A percentile compares a stretch with the other conserved stretches of the same genome.
Evolutionary conservation across 805 yeast genomes (phyloP).

Genomic region (Yarrowia yakushimensis): DNA sequence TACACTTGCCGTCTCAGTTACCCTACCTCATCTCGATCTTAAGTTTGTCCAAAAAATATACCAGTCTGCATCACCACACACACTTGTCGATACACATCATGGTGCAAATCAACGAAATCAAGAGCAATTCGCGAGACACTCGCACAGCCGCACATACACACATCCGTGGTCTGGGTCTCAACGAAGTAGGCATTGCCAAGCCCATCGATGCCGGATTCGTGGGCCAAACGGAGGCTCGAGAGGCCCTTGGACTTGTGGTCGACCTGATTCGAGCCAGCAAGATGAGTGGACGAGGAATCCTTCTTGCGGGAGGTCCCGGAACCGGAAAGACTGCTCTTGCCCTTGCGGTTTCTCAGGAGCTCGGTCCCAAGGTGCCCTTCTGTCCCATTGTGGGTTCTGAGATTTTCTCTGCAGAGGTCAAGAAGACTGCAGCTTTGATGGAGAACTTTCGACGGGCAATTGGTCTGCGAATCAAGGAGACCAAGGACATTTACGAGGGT

Average conservation of each 20-base stretch:
- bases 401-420: conserved; percentile 91
- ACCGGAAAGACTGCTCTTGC: conserved; percentile 98
- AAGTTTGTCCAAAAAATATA: not conserved
- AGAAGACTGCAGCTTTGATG: conserved; percentile 94
- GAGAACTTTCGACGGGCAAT: conserved; percentile 96
- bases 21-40: not conserved
- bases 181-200: conserved; percentile 83
- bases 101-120: conserved; percentile 59
- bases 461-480: conserved; percentile 92
- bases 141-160: conserved; percentile 97
- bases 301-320: conserved; percentile 96
- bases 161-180: conserved; percentile 90
- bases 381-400: conserved; percentile 97
- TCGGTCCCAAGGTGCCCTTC: conserved; percentile 96
- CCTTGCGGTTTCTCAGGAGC: conserved; percentile 88
- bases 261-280: conserved; percentile 88
- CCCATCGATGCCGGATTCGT: conserved; percentile 84
- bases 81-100: not conserved
- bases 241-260: conserved; percentile 91
- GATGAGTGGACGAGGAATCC: conserved; percentile 93
- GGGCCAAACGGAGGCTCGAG: conserved; percentile 65
- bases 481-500: conserved; percentile 96
- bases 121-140: conserved; percentile 53
- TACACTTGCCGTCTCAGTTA: not conserved
- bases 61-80: not conserved